These are phyloP conservation scores for Turritis glabra DNA, from an alignment of 345 rosid genomes.

Conservation along the genomic window DNA sequence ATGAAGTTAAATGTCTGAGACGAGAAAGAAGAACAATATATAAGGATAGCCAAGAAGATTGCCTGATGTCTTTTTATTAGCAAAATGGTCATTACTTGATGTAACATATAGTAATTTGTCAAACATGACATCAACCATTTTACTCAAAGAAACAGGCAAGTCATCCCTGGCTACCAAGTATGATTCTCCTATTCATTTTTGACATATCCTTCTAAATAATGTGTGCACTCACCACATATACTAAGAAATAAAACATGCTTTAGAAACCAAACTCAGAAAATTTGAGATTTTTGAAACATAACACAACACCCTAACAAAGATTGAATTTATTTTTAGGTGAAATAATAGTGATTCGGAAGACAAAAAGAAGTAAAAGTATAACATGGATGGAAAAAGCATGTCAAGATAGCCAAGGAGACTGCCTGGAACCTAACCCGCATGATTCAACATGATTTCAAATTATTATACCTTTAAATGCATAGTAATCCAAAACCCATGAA, in stretches of 20 bases:
- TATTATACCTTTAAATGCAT: slow-evolving; percentile 8
- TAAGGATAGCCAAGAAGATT: slow-evolving; percentile 37
- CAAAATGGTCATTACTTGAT: slow-evolving; percentile 5
- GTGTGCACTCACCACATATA: not conserved
- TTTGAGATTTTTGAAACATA: not conserved
- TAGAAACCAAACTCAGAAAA: not conserved
- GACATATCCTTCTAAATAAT: slow-evolving; percentile 23
- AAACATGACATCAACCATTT: slow-evolving; percentile 8
- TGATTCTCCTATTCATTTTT: slow-evolving; percentile 25
- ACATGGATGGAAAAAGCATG: slow-evolving; percentile 30
- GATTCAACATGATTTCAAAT: slow-evolving; percentile 26
- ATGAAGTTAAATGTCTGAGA: slow-evolving; percentile 24
- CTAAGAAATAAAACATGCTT: too few relatives aligned
- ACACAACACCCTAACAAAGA: not conserved
- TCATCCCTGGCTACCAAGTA: slow-evolving; percentile 42
- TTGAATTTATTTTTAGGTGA: not conserved
- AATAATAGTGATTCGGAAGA: not conserved
- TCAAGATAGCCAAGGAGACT: slow-evolving; percentile 40
- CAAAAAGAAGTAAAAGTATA: not conserved
- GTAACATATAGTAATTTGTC: not conserved
- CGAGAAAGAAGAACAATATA: slow-evolving; percentile 29
- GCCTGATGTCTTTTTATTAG: slow-evolving; percentile 6
- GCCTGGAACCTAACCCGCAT: slow-evolving; percentile 37
- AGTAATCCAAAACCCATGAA: slow-evolving; percentile 16
- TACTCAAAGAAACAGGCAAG: slow-evolving; percentile 34